Percentiles rank a stretch among this genome's conserved stretches.
Conservation (phyloP, 306 rosid species). For the Lathyrus tuberosus region DNA sequence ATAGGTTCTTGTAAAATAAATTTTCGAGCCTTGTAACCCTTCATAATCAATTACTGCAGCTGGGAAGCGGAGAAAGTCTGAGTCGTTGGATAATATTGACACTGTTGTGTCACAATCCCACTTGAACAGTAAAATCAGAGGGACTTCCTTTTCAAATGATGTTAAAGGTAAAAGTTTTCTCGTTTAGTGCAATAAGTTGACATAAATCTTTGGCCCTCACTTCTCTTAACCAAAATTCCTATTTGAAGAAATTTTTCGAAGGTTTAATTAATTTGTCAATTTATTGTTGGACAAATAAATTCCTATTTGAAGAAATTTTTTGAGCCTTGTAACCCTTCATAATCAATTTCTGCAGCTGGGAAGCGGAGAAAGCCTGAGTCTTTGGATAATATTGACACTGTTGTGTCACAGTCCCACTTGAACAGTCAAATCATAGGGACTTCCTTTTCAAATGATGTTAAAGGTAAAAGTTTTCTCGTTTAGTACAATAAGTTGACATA, state of each 20-base stretch:
- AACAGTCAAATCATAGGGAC: slow-evolving; percentile 48
- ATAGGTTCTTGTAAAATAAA: slow-evolving; percentile 23
- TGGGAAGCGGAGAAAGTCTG: slow-evolving; percentile 60
- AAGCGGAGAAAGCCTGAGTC: slow-evolving; percentile 60
- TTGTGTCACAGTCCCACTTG: slow-evolving; percentile 47
- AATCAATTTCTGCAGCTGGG: slow-evolving; percentile 52
- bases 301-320: background rate
- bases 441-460: slow-evolving; percentile 42
- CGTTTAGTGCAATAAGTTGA: slow-evolving; percentile 20
- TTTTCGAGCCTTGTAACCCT: slow-evolving; percentile 59
- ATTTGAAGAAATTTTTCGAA: background rate
- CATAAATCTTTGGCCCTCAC: background rate
- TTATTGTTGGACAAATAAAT: too few species aligned
- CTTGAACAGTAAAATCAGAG: slow-evolving; percentile 49
- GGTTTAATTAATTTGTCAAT: slow-evolving; percentile 12
- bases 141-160: slow-evolving; percentile 39
- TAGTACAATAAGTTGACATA: slow-evolving; percentile 10
- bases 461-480: slow-evolving; percentile 49
- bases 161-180: slow-evolving; percentile 54
- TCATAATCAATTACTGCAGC: slow-evolving; percentile 52
- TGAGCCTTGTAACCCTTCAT: slow-evolving; percentile 60
- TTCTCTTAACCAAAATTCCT: background rate
- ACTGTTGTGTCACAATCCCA: slow-evolving; percentile 48
- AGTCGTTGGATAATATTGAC: slow-evolving; percentile 47
- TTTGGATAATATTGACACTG: slow-evolving; percentile 47